A percentile compares a stretch with the other conserved stretches of the same genome.
Conservation (phyloP, 2,329 filamentous ascomycete genomes). For the Amphichorda felina region DNA sequence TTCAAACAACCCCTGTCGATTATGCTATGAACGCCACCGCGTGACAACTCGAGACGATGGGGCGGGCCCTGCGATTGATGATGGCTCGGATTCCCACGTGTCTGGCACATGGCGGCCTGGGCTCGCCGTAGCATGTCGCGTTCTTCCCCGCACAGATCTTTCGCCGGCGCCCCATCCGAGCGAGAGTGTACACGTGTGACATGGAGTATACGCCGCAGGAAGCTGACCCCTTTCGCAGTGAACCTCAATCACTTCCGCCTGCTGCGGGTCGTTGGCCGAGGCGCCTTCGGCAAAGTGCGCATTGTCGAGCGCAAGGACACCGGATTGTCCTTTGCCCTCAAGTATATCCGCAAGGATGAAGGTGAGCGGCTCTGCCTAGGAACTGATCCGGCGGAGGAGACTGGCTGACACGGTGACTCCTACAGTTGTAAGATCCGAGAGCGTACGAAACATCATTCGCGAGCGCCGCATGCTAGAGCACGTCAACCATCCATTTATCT, state of each 20-base stretch:
- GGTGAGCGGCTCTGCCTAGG: conserved; percentile 32
- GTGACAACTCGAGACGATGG: no score
- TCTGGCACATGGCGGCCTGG: conserved; percentile 9
- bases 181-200: neutral
- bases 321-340: conserved; percentile 84
- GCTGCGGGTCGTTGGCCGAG: conserved; percentile 89
- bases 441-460: conserved; percentile 94
- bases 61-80: no score
- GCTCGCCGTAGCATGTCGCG: neutral
- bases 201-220: neutral
- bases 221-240: conserved; percentile 37
- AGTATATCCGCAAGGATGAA: conserved; percentile 99
- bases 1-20: no score
- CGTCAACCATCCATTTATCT: conserved; percentile 94
- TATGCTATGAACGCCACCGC: neutral
- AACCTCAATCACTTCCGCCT: conserved; percentile 97
- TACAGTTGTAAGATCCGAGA: conserved; percentile 89
- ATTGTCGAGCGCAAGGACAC: conserved; percentile 98
- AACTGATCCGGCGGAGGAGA: neutral
- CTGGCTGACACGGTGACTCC: conserved; percentile 7
- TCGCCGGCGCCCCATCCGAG: no score
- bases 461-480: conserved; percentile 97
- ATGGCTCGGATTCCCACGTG: conserved; percentile 8
- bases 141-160: neutral
- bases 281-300: conserved; percentile 95